These are phyloP conservation scores for Truncatella angustata DNA, from an alignment of 2,329 filamentous ascomycete genomes.

Conservation along the genomic window DNA sequence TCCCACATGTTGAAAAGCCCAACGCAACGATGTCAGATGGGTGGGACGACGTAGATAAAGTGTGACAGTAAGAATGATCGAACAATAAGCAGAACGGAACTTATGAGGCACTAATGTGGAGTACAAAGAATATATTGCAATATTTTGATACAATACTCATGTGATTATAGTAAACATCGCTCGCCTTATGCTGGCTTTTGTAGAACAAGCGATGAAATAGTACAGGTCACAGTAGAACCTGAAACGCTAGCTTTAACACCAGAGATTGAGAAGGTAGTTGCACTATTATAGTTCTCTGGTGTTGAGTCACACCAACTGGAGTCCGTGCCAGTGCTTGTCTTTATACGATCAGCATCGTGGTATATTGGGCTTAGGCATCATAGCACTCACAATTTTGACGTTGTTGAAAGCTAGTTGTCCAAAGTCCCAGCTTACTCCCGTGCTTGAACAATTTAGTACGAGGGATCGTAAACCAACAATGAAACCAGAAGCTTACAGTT, in stretches of 20 bases:
- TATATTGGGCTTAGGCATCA: not conserved
- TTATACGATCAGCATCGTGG: not conserved
- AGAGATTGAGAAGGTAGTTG: conserved; percentile 32
- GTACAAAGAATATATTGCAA: too few relatives aligned
- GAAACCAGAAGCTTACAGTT: too few relatives aligned
- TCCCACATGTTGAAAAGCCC: too few relatives aligned
- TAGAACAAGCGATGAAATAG: conserved; percentile 43
- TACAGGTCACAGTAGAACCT: conserved; percentile 40
- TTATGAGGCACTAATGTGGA: too few relatives aligned
- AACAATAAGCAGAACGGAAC: too few relatives aligned
- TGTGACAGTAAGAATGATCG: too few relatives aligned
- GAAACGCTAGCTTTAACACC: conserved; percentile 31
- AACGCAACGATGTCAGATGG: too few relatives aligned
- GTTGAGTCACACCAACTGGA: conserved; percentile 31
- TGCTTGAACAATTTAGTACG: conserved; percentile 15
- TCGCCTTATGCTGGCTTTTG: conserved; percentile 28
- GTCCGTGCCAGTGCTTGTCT: conserved; percentile 27
- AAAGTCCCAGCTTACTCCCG: conserved; percentile 37
- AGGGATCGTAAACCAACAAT: too few relatives aligned
- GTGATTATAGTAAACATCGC: too few relatives aligned
- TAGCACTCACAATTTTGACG: conserved; percentile 48
- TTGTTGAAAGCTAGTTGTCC: conserved; percentile 37
- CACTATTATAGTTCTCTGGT: conserved; percentile 36
- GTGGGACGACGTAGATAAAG: too few relatives aligned
- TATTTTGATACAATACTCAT: too few relatives aligned